phyloP scores from a whole-genome alignment of 257 asterid genomes.

The Solanum piurae region DNA sequence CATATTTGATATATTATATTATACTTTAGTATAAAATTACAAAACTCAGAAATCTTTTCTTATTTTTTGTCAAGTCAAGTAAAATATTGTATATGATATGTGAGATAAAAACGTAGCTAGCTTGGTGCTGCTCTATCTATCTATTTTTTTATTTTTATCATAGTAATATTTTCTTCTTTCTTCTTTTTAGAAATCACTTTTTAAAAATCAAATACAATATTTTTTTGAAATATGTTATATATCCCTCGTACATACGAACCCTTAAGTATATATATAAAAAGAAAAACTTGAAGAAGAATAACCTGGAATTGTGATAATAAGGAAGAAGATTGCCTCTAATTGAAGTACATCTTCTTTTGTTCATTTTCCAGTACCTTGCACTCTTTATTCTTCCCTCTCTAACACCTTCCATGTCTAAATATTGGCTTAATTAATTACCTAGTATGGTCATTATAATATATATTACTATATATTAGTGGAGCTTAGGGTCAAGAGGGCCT shows the following conservation, averaged over 20 bases:
- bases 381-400: background rate
- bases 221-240: background rate
- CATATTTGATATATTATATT: background rate
- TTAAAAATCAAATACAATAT: background rate
- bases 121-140: background rate
- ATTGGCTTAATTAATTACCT: background rate
- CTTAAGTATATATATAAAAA: background rate
- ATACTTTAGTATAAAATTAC: background rate
- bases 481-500: too few relatives aligned
- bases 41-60: background rate
- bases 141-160: too few relatives aligned
- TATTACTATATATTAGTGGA: background rate
- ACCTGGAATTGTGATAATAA: background rate
- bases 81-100: background rate
- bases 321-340: background rate
- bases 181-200: background rate
- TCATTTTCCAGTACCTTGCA: background rate
- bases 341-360: background rate
- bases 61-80: background rate
- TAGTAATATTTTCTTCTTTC: background rate
- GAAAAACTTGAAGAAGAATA: background rate
- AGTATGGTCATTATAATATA: background rate
- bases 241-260: background rate
- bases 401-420: background rate
- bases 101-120: background rate